Evolutionary conservation across 441 rosid genomes (phyloP).

Genomic region (Theobroma grandiflorum): DNA sequence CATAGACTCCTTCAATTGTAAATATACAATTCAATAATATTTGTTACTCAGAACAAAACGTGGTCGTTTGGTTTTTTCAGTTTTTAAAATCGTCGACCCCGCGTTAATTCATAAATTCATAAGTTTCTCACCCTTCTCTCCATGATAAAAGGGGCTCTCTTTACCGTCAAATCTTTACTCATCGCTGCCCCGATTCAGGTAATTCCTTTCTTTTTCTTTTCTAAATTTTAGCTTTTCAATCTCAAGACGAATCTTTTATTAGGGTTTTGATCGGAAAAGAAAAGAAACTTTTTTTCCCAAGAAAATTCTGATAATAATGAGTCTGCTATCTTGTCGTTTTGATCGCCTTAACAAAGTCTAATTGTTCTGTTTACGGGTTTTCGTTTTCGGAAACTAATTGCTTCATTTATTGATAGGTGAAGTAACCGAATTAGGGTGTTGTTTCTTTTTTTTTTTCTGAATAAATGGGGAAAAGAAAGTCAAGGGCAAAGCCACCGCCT

Average conservation of each 20-base stretch:
- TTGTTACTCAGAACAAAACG: no score
- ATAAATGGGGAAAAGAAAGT: slow-evolving; percentile 75
- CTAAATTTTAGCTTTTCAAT: neutral
- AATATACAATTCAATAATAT: no score
- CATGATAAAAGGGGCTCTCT: neutral
- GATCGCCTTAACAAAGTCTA: neutral
- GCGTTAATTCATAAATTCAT: neutral
- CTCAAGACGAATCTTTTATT: neutral
- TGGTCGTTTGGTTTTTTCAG: neutral
- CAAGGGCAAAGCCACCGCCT: slow-evolving; percentile 72
- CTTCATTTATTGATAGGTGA: neutral
- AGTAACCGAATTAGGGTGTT: neutral
- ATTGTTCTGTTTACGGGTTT: neutral
- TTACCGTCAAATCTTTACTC: neutral
- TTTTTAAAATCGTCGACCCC: neutral
- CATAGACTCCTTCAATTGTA: no score
- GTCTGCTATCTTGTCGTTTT: no score
- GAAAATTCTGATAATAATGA: neutral
- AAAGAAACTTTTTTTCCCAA: neutral
- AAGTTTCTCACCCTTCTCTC: neutral
- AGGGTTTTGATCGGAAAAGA: no score
- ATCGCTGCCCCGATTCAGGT: slow-evolving; percentile 4
- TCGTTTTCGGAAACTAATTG: neutral
- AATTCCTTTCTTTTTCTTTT: neutral
- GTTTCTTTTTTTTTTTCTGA: neutral